These are phyloP conservation scores for Obba rivulosa DNA, from an alignment of 768 basidiomycete species.

Conservation along the genomic window DNA sequence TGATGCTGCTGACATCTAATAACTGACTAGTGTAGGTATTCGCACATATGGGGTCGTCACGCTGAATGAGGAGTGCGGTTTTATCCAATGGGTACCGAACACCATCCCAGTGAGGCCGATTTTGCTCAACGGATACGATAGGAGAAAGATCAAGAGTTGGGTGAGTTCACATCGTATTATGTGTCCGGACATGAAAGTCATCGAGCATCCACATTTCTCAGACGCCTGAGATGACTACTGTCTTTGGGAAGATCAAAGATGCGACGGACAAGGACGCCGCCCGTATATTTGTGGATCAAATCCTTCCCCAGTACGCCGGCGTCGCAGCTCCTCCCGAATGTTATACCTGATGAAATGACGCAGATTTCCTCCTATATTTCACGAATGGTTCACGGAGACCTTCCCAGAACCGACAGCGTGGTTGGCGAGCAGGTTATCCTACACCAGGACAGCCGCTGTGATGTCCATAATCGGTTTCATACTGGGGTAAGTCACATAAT, in stretches of 20 bases:
- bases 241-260: conserved; percentile 49
- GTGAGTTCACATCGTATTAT: conserved; percentile 29
- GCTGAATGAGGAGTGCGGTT: conserved; percentile 93
- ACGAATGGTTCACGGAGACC: conserved; percentile 95
- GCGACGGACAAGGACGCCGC: conserved; percentile 43
- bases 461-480: conserved; percentile 99
- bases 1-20: neutral
- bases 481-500: conserved; percentile 63
- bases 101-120: conserved; percentile 80
- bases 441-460: conserved; percentile 87
- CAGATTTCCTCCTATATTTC: conserved; percentile 83
- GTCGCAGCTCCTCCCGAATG: neutral
- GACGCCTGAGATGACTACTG: conserved; percentile 39
- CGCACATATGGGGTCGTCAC: conserved; percentile 99
- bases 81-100: conserved; percentile 98
- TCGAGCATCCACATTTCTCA: conserved; percentile 15
- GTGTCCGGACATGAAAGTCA: neutral
- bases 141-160: conserved; percentile 40
- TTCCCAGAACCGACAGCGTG: conserved; percentile 97
- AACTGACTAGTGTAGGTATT: conserved; percentile 51
- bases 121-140: conserved; percentile 61
- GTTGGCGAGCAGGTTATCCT: conserved; percentile 83
- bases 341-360: neutral
- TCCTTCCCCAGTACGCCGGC: conserved; percentile 51
- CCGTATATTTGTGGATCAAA: conserved; percentile 43